Evolutionary conservation across 331 rosid genomes (phyloP), one percentile per base, ranked within the genome.

Genomic region (Rosa hybrid): DNA sequence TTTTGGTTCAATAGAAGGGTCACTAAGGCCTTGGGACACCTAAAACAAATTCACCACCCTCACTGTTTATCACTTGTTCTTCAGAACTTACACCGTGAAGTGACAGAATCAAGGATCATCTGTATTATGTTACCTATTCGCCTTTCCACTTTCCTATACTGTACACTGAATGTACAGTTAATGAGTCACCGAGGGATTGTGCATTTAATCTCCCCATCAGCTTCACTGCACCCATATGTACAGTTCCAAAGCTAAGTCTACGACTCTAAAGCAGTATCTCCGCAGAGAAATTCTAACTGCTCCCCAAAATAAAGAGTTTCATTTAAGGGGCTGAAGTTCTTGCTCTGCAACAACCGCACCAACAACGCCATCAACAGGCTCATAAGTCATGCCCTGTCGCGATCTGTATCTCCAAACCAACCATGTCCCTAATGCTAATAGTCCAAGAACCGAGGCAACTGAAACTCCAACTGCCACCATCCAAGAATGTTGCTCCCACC

Each of bases 271-370:
- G 62, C 74, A 68, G 64, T 6, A 38, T 45, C 49, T 65, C 71
- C 56, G 8, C 4, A 18, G 39, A 18, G 53, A 7, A 11, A 48
- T 20, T 77, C 73, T n/a, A 49, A 49, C 50, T 30, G 7, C 49
- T 1, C 12, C 1, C 27, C 63, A 18, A 18, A 3, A n/a, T 10
- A 42, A 54, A n/a, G 45, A 30, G 12, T 1, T 27, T 34, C 7
- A 45, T 42, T 59, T 83, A 48, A 44, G 79, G 82, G 86, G 89
- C 74, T 87, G 91, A 85, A 87, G 91, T 82, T 87, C 91, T 75
- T 87, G 91, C 78, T 83, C 91, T 2, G 86, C 83, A 53, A 72
- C 81, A 60, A 16, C 64, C 13, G 53, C 75, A 7, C 77, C 84
- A 34, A 80, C 73, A 23, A 62, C 70, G 48, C 54, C 80, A 6